A percentile compares a stretch with the other conserved stretches of the same genome.
Conservation (phyloP, 1,284 basidiomycete genomes). For the Cutaneotrichosporon sp. region DNA sequence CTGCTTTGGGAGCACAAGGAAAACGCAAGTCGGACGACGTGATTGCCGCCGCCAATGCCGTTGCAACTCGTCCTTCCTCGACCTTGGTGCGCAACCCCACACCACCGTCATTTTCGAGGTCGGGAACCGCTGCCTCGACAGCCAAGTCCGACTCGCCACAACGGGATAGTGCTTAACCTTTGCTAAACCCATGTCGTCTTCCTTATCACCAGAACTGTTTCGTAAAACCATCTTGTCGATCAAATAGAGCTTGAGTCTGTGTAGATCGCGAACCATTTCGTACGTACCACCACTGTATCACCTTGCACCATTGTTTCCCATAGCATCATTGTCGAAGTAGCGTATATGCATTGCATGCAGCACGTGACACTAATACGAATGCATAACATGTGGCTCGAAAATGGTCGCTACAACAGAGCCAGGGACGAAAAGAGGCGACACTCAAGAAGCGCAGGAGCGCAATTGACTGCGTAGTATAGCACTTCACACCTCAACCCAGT, state of each 20-base stretch:
- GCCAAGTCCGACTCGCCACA: not conserved
- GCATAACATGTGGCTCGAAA: not conserved
- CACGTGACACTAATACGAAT: not conserved
- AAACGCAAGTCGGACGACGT: not conserved
- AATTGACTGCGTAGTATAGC: no score
- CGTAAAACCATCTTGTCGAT: no score
- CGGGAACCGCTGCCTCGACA: no score
- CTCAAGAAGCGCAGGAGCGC: no score
- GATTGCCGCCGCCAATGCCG: not conserved
- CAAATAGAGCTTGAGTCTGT: not conserved
- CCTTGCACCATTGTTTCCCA: not conserved
- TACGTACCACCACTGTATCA: conserved; percentile 1
- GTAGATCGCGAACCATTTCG: not conserved
- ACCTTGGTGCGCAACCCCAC: no score
- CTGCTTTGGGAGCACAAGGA: not conserved
- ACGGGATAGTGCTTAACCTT: no score
- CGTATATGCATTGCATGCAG: conserved; percentile 1
- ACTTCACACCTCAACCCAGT: conserved; percentile 21
- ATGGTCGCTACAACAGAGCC: no score
- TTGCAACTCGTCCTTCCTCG: not conserved
- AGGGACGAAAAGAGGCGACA: no score
- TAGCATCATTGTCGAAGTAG: not conserved
- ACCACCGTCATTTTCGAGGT: no score
- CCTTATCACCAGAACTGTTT: no score
- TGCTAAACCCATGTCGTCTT: no score